Conservation (phyloP, 2,329 filamentous ascomycete species). For the Penicillium decumbens region DNA sequence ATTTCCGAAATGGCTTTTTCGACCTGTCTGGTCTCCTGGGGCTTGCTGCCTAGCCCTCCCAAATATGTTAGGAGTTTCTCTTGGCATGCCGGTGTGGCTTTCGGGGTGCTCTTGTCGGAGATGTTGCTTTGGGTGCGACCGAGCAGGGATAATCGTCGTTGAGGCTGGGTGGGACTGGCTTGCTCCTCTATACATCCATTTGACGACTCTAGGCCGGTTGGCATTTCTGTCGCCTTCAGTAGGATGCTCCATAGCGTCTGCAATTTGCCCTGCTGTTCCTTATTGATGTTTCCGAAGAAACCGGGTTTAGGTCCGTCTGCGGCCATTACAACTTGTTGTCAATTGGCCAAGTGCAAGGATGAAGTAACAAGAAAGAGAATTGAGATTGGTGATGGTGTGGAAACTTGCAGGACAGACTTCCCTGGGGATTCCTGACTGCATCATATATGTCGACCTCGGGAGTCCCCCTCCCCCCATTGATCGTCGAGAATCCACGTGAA, state of each 20-base stretch:
- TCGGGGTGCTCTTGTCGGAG: slow-evolving; percentile 73
- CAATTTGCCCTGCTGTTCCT: slow-evolving; percentile 80
- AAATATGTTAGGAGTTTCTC: slow-evolving; percentile 20
- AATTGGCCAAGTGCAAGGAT: neutral
- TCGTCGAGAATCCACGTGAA: slow-evolving; percentile 21
- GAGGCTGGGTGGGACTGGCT: slow-evolving; percentile 27
- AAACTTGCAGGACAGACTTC: neutral
- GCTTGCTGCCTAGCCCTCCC: slow-evolving; percentile 17
- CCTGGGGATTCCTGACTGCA: neutral
- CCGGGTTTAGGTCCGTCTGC: slow-evolving; percentile 44
- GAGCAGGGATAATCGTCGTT: slow-evolving; percentile 38
- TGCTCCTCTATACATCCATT: slow-evolving; percentile 48
- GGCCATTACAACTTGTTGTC: slow-evolving; percentile 11
- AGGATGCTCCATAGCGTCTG: slow-evolving; percentile 77
- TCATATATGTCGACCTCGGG: slow-evolving; percentile 6
- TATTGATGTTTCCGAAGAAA: slow-evolving; percentile 75
- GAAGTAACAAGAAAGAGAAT: neutral
- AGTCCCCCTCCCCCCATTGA: neutral
- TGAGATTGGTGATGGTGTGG: neutral
- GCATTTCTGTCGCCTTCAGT: slow-evolving; percentile 66
- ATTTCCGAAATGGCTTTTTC: slow-evolving; percentile 70
- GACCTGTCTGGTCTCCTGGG: slow-evolving; percentile 66
- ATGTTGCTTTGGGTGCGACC: slow-evolving; percentile 33
- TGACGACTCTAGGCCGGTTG: slow-evolving; percentile 38
- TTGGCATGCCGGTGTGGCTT: slow-evolving; percentile 29